Evolutionary conservation across 2,329 filamentous ascomycete genomes (phyloP), one percentile per base, ranked within the genome.

Genomic region (Furcasterigmium furcatum): DNA sequence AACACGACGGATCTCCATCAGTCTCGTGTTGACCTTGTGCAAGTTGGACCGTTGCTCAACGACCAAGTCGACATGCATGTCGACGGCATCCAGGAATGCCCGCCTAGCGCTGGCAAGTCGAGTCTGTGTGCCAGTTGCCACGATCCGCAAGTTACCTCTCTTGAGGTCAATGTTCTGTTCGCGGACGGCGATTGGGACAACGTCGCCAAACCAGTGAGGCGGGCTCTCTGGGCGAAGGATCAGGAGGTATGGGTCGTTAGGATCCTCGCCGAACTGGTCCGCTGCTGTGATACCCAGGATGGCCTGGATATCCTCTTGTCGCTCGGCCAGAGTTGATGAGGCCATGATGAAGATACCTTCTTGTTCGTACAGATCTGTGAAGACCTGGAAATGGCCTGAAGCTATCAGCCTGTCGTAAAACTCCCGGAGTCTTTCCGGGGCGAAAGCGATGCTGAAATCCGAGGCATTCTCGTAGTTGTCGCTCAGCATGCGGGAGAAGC

Each of bases 391-490:
- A 62, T 99, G 94, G 4, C 88, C 89, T 1, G 88, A 87, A 35
- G 87, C 76, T 12, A 89, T 81, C 9, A 99, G 76, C 20, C 88
- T 82, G 54, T 95, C 88, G 52, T 91, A 87, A 22, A 99, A 79
- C 30, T 87, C 82, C 48, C 85, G 83, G 49, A 95, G 74, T 49
- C 80, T 79, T 25, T 88, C 82, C 9, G 79, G 76, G 5, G 70
- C 60, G 38, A 91, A 78, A 29, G 87, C 84, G 59, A 97, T 87
- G 63, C 88, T 96, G 66, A 94, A 96, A 64, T 99, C 94, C 9
- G 91, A 95, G 5, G 89, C 88, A 60, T 99, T 97, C 64, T 99
- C 94, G 59, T 99, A 99, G 47, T 92, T 84, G 60, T 96, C 88
- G 56, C 88, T 91, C 45, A 99, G 68, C 62, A 95, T 89, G 53